Percentiles rank a stretch among this genome's conserved stretches.
These are phyloP conservation scores for Hyaloscypha bicolor DNA, from an alignment of 495 filamentous ascomycete species.

Conservation along the genomic window DNA sequence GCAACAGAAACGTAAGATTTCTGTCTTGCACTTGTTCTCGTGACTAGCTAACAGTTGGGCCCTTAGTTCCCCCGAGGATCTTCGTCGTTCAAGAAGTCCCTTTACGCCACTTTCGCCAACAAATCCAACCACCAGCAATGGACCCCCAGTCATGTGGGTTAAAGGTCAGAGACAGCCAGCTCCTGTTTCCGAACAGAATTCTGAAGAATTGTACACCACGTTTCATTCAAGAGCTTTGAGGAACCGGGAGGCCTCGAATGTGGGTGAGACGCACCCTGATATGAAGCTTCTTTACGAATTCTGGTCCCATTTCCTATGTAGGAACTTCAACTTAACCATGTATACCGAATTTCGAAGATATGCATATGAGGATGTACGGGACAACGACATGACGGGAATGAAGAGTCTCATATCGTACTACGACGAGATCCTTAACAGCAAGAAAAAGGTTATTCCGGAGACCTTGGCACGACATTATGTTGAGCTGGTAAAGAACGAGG, in stretches of 20 bases:
- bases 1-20: constrained; percentile 38
- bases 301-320: constrained; percentile 77
- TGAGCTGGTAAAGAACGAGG: constrained; percentile 49
- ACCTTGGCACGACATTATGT: constrained; percentile 57
- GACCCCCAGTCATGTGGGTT: constrained; percentile 36
- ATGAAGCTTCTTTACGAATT: constrained; percentile 74
- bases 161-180: constrained; percentile 31
- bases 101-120: constrained; percentile 30
- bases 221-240: constrained; percentile 59
- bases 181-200: constrained; percentile 37
- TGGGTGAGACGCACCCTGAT: constrained; percentile 49
- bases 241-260: constrained; percentile 51
- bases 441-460: constrained; percentile 47
- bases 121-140: constrained; percentile 18
- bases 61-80: constrained; percentile 32
- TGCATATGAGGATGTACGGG: constrained; percentile 67
- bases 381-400: constrained; percentile 53
- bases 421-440: constrained; percentile 52
- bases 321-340: constrained; percentile 76
- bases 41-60: constrained; percentile 6
- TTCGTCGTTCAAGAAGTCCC: constrained; percentile 30
- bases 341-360: constrained; percentile 77
- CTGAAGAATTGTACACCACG: constrained; percentile 55
- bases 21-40: background rate
- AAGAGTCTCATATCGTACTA: constrained; percentile 62